A percentile compares a stretch with the other conserved stretches of the same genome.
Conservation (phyloP, 495 filamentous ascomycete species). For the Aspergillus avenaceus region DNA sequence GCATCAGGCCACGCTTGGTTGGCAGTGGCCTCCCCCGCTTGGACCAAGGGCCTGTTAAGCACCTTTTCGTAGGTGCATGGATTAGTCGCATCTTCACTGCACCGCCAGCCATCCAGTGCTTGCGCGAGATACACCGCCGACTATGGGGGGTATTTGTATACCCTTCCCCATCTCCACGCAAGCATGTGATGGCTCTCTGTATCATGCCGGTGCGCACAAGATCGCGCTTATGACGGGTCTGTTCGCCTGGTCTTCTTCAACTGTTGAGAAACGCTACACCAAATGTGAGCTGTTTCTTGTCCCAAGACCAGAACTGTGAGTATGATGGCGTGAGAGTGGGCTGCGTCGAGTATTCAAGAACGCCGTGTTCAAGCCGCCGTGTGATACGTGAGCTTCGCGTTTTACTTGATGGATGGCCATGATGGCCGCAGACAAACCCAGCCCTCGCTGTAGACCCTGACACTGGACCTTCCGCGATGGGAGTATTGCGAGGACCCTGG, state of each 20-base stretch:
- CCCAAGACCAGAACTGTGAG: constrained; percentile 43
- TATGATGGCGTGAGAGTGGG: too few species aligned
- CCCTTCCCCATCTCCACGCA: constrained; percentile 68
- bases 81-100: constrained; percentile 25
- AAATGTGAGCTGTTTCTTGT: constrained; percentile 44
- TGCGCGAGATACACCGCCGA: constrained; percentile 56
- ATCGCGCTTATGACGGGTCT: constrained; percentile 28
- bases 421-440: constrained; percentile 66
- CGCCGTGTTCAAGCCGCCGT: too few species aligned
- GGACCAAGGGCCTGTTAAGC: constrained; percentile 29
- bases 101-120: constrained; percentile 64
- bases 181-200: too few species aligned
- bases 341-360: too few species aligned
- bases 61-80: constrained; percentile 44
- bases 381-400: too few species aligned
- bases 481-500: constrained; percentile 30
- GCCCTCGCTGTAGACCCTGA: constrained; percentile 49
- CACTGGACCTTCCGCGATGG: constrained; percentile 32
- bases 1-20: too few species aligned
- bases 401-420: too few species aligned
- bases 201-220: too few species aligned
- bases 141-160: constrained; percentile 76
- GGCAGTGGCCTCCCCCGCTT: too few species aligned
- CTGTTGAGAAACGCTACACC: constrained; percentile 53
- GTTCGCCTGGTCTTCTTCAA: constrained; percentile 25